Conservation (phyloP, 2,329 filamentous ascomycete genomes). For the Talaromyces sp. region DNA sequence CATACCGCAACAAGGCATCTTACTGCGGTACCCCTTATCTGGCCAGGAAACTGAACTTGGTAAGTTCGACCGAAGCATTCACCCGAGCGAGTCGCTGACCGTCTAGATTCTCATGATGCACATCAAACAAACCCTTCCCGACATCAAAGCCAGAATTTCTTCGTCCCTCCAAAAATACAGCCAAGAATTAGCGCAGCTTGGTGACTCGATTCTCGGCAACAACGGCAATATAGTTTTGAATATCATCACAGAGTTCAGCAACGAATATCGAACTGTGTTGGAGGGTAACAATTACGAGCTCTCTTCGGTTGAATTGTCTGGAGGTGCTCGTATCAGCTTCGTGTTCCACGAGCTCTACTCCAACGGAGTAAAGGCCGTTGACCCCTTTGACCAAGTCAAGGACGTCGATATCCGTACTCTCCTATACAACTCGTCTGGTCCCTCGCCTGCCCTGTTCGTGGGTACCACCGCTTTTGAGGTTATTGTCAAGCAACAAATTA, state of each 20-base stretch:
- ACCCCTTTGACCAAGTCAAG: slow-evolving; percentile 96
- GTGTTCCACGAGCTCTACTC: slow-evolving; percentile 98
- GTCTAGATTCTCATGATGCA: slow-evolving; percentile 95
- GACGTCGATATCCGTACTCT: slow-evolving; percentile 96
- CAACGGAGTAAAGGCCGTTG: slow-evolving; percentile 94
- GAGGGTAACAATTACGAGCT: slow-evolving; percentile 97
- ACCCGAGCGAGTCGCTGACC: background rate
- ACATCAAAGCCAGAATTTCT: slow-evolving; percentile 96
- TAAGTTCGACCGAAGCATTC: slow-evolving; percentile 24
- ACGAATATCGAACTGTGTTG: slow-evolving; percentile 92
- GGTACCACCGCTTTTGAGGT: slow-evolving; percentile 97
- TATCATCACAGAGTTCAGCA: slow-evolving; percentile 98
- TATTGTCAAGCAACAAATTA: slow-evolving; percentile 98
- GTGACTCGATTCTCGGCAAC: slow-evolving; percentile 93
- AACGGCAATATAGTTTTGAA: slow-evolving; percentile 94
- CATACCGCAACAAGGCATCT: slow-evolving; percentile 95
- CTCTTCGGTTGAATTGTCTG: slow-evolving; percentile 88
- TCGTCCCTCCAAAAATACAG: slow-evolving; percentile 89
- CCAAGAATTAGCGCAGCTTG: slow-evolving; percentile 72
- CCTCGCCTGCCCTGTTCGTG: slow-evolving; percentile 92
- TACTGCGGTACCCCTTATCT: slow-evolving; percentile 98
- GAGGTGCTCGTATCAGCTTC: slow-evolving; percentile 96
- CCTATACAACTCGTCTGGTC: slow-evolving; percentile 98
- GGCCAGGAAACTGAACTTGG: slow-evolving; percentile 89
- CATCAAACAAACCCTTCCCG: slow-evolving; percentile 97